These are phyloP conservation scores for Umbilicus rupestris DNA, from an alignment of 164 flowering plant genomes.

Conservation along the genomic window DNA sequence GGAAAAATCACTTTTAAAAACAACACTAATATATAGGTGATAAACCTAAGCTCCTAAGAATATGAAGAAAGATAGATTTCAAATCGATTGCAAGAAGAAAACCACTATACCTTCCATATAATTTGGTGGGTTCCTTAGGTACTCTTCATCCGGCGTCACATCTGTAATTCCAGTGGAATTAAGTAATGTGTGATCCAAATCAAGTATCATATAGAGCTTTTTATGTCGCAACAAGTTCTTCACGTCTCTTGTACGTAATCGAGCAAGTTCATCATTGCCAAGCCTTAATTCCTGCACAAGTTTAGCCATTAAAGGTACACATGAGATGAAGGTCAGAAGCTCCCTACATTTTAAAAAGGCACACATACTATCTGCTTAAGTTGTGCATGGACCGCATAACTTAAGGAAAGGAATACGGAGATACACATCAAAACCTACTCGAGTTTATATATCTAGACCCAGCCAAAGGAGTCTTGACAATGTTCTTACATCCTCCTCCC, in stretches of 20 bases:
- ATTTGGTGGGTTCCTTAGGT: slow-evolving; percentile 37
- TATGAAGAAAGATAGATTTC: not conserved
- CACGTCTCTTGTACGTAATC: slow-evolving; percentile 45
- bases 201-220: slow-evolving; percentile 68
- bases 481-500: not conserved
- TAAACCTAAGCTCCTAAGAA: not conserved
- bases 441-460: too few relatives aligned
- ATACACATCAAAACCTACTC: not conserved
- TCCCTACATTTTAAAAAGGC: too few relatives aligned
- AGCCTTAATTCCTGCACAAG: slow-evolving; percentile 53
- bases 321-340: too few relatives aligned
- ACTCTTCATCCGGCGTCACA: slow-evolving; percentile 46
- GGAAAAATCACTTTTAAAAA: too few relatives aligned
- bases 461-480: not conserved
- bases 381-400: too few relatives aligned
- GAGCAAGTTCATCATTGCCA: slow-evolving; percentile 49
- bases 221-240: slow-evolving; percentile 40
- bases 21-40: too few relatives aligned
- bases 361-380: too few relatives aligned
- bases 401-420: not conserved
- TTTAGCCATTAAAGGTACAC: not conserved
- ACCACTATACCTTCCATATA: slow-evolving; percentile 39
- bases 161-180: slow-evolving; percentile 51
- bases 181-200: slow-evolving; percentile 79
- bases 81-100: not conserved